Conservation (phyloP, 805 yeast genomes). For the Millerozyma miso region DNA sequence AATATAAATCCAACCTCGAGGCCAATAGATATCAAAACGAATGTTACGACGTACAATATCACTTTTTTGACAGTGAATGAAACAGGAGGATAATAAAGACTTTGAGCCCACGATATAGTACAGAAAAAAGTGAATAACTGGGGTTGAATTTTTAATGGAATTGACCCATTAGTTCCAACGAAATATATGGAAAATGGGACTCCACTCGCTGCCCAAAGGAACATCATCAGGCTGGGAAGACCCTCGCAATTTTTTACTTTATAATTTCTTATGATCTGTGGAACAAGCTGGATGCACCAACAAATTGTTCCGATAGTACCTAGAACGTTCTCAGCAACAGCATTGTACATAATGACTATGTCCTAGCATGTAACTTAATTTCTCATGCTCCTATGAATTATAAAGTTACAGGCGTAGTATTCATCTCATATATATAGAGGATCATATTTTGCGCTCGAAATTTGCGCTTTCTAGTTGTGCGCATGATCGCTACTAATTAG, state of each 20-base stretch:
- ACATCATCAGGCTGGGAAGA: conserved; percentile 82
- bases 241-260: conserved; percentile 78
- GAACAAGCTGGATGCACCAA: conserved; percentile 90
- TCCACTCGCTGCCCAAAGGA: conserved; percentile 72
- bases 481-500: too few relatives aligned
- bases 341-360: conserved; percentile 17
- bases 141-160: conserved; percentile 85
- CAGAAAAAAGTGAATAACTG: conserved; percentile 74
- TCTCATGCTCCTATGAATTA: too few relatives aligned
- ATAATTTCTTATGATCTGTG: conserved; percentile 77
- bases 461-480: too few relatives aligned
- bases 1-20: conserved; percentile 67
- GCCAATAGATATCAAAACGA: conserved; percentile 48
- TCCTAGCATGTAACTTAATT: too few relatives aligned
- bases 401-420: too few relatives aligned
- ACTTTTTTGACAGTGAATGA: conserved; percentile 32
- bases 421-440: background rate
- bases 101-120: conserved; percentile 59
- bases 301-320: conserved; percentile 87
- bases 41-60: conserved; percentile 25
- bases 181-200: conserved; percentile 87
- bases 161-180: conserved; percentile 60
- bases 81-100: conserved; percentile 68
- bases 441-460: background rate
- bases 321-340: conserved; percentile 63